Evolutionary conservation across 352 stramenopile species (phyloP).

Genomic region (Globisporangium parvum): DNA sequence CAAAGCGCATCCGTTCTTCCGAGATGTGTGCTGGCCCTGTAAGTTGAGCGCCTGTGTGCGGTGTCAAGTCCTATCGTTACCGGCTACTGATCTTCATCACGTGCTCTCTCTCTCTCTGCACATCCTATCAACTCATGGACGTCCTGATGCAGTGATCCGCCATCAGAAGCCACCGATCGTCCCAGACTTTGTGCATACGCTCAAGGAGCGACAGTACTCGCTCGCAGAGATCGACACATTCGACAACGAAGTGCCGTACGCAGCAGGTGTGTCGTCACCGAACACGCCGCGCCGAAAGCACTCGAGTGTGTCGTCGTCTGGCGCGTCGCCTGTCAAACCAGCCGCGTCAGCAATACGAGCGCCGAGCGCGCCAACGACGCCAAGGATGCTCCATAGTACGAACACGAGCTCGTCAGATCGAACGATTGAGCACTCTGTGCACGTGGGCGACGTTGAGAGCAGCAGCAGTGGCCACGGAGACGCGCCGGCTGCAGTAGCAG

Average conservation of each 20-base stretch:
- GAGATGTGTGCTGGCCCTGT: constrained; percentile 79
- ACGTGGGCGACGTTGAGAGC: too few species aligned
- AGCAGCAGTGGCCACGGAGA: too few species aligned
- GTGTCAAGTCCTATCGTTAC: neutral
- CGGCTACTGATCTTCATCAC: neutral
- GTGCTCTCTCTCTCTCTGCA: neutral
- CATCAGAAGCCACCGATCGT: constrained; percentile 36
- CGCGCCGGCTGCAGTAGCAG: too few species aligned
- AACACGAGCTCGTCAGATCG: too few species aligned
- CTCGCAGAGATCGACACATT: constrained; percentile 22
- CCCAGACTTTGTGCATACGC: constrained; percentile 30
- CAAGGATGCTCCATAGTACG: too few species aligned
- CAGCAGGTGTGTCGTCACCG: constrained; percentile 13
- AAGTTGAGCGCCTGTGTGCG: constrained; percentile 16
- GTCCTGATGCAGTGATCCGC: constrained; percentile 27
- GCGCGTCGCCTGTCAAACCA: constrained; percentile 2
- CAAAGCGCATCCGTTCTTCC: constrained; percentile 91
- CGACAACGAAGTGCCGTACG: constrained; percentile 38
- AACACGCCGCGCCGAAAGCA: constrained; percentile 12
- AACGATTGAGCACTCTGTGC: too few species aligned
- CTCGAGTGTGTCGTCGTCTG: neutral
- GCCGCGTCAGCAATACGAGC: neutral
- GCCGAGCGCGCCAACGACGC: too few species aligned
- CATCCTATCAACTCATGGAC: neutral
- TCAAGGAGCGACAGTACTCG: constrained; percentile 22